Evolutionary conservation across 2,329 filamentous ascomycete species (phyloP).

Genomic region (Phialophora tarda): DNA sequence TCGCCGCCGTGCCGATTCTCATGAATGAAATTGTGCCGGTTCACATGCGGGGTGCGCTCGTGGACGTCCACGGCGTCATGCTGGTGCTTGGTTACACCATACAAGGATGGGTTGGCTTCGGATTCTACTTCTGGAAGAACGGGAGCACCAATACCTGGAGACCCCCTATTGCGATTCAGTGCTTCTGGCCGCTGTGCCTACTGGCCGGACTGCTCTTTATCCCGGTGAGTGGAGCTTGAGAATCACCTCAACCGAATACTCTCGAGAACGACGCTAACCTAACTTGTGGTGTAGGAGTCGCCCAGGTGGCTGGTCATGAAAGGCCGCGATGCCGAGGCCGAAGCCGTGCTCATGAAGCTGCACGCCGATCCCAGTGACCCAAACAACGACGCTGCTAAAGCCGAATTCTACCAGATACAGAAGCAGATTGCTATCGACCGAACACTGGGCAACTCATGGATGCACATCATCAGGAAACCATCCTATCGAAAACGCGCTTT

Average conservation of each 20-base stretch:
- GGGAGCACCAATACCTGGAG: constrained; percentile 37
- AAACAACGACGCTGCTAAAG: constrained; percentile 26
- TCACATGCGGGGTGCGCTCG: constrained; percentile 33
- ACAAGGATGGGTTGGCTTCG: constrained; percentile 36
- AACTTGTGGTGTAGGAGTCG: constrained; percentile 4
- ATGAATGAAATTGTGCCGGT: constrained; percentile 37
- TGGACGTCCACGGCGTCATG: constrained; percentile 35
- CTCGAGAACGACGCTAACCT: not conserved
- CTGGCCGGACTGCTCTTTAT: constrained; percentile 33
- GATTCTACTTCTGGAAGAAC: constrained; percentile 37
- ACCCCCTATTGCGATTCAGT: constrained; percentile 31
- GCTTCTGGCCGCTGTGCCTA: constrained; percentile 33
- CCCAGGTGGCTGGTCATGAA: constrained; percentile 38
- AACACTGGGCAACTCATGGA: constrained; percentile 33
- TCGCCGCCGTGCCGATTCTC: constrained; percentile 36
- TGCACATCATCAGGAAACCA: constrained; percentile 33
- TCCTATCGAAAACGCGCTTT: constrained; percentile 34
- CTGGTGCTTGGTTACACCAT: constrained; percentile 35
- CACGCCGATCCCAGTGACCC: constrained; percentile 30
- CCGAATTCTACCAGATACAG: constrained; percentile 38
- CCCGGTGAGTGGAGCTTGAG: constrained; percentile 27
- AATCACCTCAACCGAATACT: not conserved
- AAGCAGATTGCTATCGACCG: constrained; percentile 36
- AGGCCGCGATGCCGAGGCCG: constrained; percentile 35
- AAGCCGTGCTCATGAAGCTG: constrained; percentile 31